A percentile compares a stretch with the other conserved stretches of the same genome.
Evolutionary conservation across 2,329 filamentous ascomycete genomes (phyloP).

Genomic region (Cladophialophora chaetospira): DNA sequence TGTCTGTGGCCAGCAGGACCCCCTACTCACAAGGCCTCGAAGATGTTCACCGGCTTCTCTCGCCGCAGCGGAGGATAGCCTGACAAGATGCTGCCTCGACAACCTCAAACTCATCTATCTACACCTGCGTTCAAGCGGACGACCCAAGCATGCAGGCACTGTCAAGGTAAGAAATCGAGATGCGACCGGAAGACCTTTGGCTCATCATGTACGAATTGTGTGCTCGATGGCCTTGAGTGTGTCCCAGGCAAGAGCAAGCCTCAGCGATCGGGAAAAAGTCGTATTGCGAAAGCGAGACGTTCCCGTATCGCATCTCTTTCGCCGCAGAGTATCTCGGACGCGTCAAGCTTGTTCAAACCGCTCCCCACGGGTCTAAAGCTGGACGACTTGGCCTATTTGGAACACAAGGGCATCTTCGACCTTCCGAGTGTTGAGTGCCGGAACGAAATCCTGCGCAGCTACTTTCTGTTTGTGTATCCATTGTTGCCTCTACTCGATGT

Average conservation of each 20-base stretch:
- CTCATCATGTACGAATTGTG: slow-evolving; percentile 78
- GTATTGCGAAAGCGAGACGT: background rate
- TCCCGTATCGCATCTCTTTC: background rate
- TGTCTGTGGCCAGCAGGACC: no score
- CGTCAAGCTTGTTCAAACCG: slow-evolving; percentile 39
- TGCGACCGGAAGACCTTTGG: slow-evolving; percentile 13
- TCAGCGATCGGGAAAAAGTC: slow-evolving; percentile 46
- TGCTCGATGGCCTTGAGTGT: slow-evolving; percentile 55
- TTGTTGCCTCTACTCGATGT: slow-evolving; percentile 85
- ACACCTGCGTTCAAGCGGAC: slow-evolving; percentile 11
- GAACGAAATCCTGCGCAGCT: slow-evolving; percentile 78
- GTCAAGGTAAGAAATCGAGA: slow-evolving; percentile 14
- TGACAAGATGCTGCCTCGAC: slow-evolving; percentile 1
- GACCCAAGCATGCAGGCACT: slow-evolving; percentile 11
- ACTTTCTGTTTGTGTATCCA: slow-evolving; percentile 85
- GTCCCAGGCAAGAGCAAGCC: slow-evolving; percentile 77
- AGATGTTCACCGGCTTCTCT: background rate
- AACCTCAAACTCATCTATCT: background rate
- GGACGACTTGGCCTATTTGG: slow-evolving; percentile 80
- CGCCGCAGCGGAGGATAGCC: background rate
- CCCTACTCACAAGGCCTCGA: no score
- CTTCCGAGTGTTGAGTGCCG: slow-evolving; percentile 71
- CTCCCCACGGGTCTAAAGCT: slow-evolving; percentile 72
- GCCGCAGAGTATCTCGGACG: no score
- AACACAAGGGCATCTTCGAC: slow-evolving; percentile 68